Base-by-base conservation (phyloP, 2,329 filamentous ascomycete genomes). In the Massarina eburnea region DNA sequence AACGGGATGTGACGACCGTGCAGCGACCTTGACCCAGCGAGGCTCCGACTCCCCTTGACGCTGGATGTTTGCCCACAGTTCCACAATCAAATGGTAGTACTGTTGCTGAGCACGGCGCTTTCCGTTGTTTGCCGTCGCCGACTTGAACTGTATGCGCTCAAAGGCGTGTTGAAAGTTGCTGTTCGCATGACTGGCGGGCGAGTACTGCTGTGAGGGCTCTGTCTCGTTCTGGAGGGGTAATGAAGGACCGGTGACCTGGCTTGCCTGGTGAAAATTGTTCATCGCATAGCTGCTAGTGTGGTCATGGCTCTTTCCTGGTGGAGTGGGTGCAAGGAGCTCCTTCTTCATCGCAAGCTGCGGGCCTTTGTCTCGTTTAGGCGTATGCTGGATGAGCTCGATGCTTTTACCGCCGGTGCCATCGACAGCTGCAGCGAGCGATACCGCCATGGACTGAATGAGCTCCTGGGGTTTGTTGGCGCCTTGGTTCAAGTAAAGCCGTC, bases 61-160 rank as follows among this genome's bases (percentile, higher is more conserved):
- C 41, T 68, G 67, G 5, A 72, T 48, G 33, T 72, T 70, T 7
- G 66, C 69, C 61, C 64, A 71, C 17, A 72, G 60, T 65, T 95
- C 90, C 3, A 95, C 85, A 36, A 95, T 82, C n/a, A 96, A 78
- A 59, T 94, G 89, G 62, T 95, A 96, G 68, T 91, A 95, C 59
- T 96, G 91, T 64, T 96, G 91, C 15, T 91, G 89, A 1, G 91
- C 91, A 45, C 91, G 80, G 56, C 91, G 80, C 69, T 95, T 95
- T 37, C 91, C 91, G 57, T 96, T 96, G 73, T 96, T 96, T 19
- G 90, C 89, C 0, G 91, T 96, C 1, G 91, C 91, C 54, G 89
- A 89, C 68, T 95, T 95, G 79, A 96, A 96, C 60, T 96, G 91
- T 41, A 96, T 94, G 9, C 91, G 84, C 65, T 96, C 91, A 64